Conservation (phyloP, 2,329 filamentous ascomycete genomes). For the Sporothrix globosa region DNA sequence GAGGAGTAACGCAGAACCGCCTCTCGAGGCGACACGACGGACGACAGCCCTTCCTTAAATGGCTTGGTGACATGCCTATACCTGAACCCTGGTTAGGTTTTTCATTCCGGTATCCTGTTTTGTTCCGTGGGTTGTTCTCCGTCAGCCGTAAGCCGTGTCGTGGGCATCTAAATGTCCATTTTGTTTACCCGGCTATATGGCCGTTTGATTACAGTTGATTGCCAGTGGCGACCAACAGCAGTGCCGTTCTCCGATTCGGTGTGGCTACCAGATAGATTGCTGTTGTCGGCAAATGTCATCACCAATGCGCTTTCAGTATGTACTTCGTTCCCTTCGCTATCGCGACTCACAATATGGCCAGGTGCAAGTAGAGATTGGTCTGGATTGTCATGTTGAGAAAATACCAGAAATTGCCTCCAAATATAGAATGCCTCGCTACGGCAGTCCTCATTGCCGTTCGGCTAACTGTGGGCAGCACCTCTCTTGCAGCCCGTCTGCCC, state of each 20-base stretch:
- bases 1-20: not conserved
- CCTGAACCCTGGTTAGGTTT: not conserved
- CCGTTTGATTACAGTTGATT: not conserved
- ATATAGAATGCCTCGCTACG: conserved; percentile 18
- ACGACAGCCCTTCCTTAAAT: not conserved
- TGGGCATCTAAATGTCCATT: not conserved
- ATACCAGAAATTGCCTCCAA: conserved; percentile 22
- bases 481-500: not conserved
- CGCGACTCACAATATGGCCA: not conserved
- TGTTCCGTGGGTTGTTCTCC: not conserved
- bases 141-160: not conserved
- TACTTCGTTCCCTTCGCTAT: not conserved
- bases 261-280: conserved; percentile 12
- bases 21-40: not conserved
- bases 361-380: not conserved
- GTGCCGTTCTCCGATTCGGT: not conserved
- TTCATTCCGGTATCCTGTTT: not conserved
- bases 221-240: not conserved
- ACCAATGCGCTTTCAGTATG: not conserved
- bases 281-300: conserved; percentile 17
- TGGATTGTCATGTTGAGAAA: not conserved
- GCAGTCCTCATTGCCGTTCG: conserved; percentile 16
- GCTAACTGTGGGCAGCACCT: conserved; percentile 19
- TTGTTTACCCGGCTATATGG: conserved; percentile 23
- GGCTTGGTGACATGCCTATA: not conserved